Evolutionary conservation across 441 rosid genomes (phyloP), one percentile per base, ranked within the genome.

Genomic region (Arabidopsis hybrid): DNA sequence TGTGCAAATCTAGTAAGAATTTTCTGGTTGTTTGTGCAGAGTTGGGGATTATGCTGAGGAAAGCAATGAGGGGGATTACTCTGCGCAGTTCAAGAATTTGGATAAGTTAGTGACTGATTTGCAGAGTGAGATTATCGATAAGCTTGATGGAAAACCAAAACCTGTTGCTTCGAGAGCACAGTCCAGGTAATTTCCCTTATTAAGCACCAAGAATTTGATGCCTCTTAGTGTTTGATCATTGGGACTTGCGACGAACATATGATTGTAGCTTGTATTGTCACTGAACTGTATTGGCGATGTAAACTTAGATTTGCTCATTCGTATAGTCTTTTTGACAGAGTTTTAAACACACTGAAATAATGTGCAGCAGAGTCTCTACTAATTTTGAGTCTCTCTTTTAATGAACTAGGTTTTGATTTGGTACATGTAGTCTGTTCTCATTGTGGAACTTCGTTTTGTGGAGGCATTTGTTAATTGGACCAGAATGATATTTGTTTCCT

Each of bases 61-160:
- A 63, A 72, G 42, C 10, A 77, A 71, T 46, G 81, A 79, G 0
- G 65, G 83, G 3, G 83, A 88, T 80, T 86, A 85, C 70, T 70
- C 94, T 9, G 79, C 66, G 17, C 92, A 89, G 74, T 95, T 77
- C 43, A 84, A 85, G 85, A 75, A 87, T 78, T 21, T 92, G 76
- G 86, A 72, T 4, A 84, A 85, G 78, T 78, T 95, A 59, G 89
- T 91, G 67, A 73, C 49, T 77, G 79, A 45, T 73, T 31, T 95
- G 39, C 78, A 89, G 74, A 77, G 47, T 8, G 79, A 84, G 59
- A 73, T 92, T 36, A 45, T 87, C 35, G 78, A 85, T 26, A 87
- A 88, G 78, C 74, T 91, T 50, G 62, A 75, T 50, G 77, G 65
- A 55, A 65, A 84, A 14, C 57, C 75, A 0, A 78, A 75, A 60